Conservation (phyloP, 169 alveolate species). For the Plasmodium vivax region DNA sequence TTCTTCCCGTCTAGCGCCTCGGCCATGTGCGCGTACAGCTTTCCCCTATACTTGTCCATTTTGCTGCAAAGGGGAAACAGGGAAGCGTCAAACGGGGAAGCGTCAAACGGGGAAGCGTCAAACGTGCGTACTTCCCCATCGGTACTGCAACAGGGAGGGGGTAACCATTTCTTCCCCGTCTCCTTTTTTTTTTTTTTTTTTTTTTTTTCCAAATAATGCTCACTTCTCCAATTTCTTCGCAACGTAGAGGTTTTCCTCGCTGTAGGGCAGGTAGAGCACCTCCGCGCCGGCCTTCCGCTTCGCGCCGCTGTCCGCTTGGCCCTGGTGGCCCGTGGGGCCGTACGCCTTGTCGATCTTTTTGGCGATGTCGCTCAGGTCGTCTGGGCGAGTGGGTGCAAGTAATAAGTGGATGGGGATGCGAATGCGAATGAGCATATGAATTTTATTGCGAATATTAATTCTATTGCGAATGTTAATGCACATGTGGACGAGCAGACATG, state of each 20-base stretch:
- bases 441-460: neutral
- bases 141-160: neutral
- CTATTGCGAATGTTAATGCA: neutral
- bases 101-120: neutral
- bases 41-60: constrained; percentile 32
- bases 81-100: neutral
- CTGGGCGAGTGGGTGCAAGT: neutral
- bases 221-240: constrained; percentile 52
- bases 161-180: neutral
- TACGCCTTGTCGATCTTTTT: constrained; percentile 37
- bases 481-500: neutral
- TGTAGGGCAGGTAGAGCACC: constrained; percentile 12
- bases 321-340: neutral
- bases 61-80: constrained; percentile 4
- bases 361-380: constrained; percentile 38
- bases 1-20: constrained; percentile 34
- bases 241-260: constrained; percentile 26
- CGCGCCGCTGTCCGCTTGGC: neutral
- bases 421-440: neutral
- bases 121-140: neutral
- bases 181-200: neutral
- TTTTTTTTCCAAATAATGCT: neutral
- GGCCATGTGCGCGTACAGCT: constrained; percentile 14
- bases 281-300: neutral
- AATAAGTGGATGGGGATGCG: neutral